Evolutionary conservation across 2,329 filamentous ascomycete species (phyloP), one percentile per base, ranked within the genome.

Genomic region (Penicillium sp.): DNA sequence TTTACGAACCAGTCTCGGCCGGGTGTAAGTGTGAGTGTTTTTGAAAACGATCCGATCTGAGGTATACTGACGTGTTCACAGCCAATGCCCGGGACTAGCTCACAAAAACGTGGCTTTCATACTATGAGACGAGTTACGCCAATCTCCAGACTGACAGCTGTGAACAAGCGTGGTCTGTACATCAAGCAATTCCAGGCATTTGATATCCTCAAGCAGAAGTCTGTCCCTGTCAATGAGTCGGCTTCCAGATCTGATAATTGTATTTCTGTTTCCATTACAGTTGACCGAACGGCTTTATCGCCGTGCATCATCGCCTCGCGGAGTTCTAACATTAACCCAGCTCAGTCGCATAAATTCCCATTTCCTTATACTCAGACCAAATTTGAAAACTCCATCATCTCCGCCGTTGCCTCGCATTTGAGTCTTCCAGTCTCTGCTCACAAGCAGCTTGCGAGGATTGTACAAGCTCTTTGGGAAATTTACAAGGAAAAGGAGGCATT

Each of bases 401-500:
- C 63, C 9, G 58, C 65, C 3, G 65, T 76, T 4, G 64, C 74
- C 1, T 68, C 77, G 5, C 78, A 87, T 57, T 69, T 89, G 19
- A 76, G 82, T 47, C 76, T 89, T 25, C 75, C 77, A 8, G 69
- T 73, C 9, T 73, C 74, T 37, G 75, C 78, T 7, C 74, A 75
- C 57, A 69, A 73, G 3, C 72, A 78, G 25, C 69, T 87, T 6
- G 72, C 75, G 9, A 67, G 71, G 10, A 69, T 88, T 4, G 73
- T 89, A 38, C 69, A 76, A 11, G 74, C 74, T 1, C 77, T 92
- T 11, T 79, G 82, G 61, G 72, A 75, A 28, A 79, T 89, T 1
- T 89, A 86, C 74, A 80, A 75, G 42, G 77, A 80, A 43, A 87
- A 87, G 58, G 87, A 90, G 74, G 87, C 85, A 2, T 83, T 88